A percentile compares a stretch with the other conserved stretches of the same genome.
Evolutionary conservation across 305 asterid species (phyloP).

Genomic region (Ilex paraguariensis): DNA sequence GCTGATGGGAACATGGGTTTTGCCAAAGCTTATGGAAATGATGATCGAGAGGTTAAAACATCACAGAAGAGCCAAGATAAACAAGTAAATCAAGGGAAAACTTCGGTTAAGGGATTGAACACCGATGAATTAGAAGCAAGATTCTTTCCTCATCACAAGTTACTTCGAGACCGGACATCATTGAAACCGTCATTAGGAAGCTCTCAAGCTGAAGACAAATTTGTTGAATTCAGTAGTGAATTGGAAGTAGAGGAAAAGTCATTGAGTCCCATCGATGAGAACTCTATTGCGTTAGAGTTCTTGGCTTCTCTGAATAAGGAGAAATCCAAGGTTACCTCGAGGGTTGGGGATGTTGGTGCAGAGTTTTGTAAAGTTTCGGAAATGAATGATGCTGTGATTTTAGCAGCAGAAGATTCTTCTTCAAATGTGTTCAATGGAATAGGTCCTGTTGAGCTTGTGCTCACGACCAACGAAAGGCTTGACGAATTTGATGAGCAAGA

Average conservation of each 20-base stretch:
- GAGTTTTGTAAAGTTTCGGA: slow-evolving; percentile 50
- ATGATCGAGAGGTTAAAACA: slow-evolving; percentile 1
- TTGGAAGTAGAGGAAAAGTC: slow-evolving; percentile 27
- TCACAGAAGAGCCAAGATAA: slow-evolving; percentile 20
- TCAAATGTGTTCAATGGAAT: slow-evolving; percentile 24
- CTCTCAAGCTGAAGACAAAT: slow-evolving; percentile 14
- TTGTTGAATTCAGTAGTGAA: slow-evolving; percentile 23
- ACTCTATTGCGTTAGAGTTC: slow-evolving; percentile 41
- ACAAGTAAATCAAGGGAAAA: slow-evolving; percentile 24
- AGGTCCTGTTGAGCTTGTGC: slow-evolving; percentile 33
- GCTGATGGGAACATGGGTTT: slow-evolving; percentile 30
- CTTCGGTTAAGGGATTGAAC: slow-evolving; percentile 52
- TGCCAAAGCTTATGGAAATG: slow-evolving; percentile 20
- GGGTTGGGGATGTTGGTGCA: slow-evolving; percentile 10
- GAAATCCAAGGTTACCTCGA: slow-evolving; percentile 18
- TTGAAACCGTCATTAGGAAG: slow-evolving; percentile 33
- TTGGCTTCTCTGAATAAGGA: slow-evolving; percentile 40
- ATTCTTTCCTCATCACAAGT: slow-evolving; percentile 81
- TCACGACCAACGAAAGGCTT: slow-evolving; percentile 65
- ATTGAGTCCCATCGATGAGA: slow-evolving; percentile 25
- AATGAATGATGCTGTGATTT: slow-evolving; percentile 34
- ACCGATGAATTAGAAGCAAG: slow-evolving; percentile 68
- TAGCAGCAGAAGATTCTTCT: slow-evolving; percentile 26
- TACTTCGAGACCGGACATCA: slow-evolving; percentile 61
- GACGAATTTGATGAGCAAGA: slow-evolving; percentile 67